These are phyloP conservation scores for Cytidiella melzeri DNA, from an alignment of 768 basidiomycete genomes.

Conservation along the genomic window DNA sequence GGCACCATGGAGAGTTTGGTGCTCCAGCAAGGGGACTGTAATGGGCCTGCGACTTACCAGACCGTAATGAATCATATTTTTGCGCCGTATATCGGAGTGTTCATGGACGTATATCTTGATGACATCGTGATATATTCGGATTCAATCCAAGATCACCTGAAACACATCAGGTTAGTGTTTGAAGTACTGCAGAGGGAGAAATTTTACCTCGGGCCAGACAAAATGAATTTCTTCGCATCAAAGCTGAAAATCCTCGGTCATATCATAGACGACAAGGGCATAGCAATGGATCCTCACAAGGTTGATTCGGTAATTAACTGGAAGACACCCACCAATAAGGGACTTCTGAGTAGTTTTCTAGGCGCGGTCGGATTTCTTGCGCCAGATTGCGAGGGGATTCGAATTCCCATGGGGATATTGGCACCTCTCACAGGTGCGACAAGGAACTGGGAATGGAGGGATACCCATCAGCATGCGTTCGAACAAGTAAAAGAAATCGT, in stretches of 20 bases:
- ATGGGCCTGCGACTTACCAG: no score
- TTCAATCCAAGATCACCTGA: slow-evolving; percentile 21
- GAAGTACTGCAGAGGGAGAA: slow-evolving; percentile 9
- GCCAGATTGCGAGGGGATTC: slow-evolving; percentile 24
- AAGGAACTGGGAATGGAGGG: slow-evolving; percentile 13
- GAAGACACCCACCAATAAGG: no score
- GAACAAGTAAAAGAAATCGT: slow-evolving; percentile 18
- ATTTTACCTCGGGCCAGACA: slow-evolving; percentile 18
- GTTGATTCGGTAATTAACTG: slow-evolving; percentile 30
- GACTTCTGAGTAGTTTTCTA: slow-evolving; percentile 29
- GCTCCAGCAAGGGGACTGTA: slow-evolving; percentile 33
- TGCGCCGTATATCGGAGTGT: slow-evolving; percentile 20
- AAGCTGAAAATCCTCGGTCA: slow-evolving; percentile 25
- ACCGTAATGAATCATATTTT: slow-evolving; percentile 24
- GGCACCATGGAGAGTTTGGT: slow-evolving; percentile 27
- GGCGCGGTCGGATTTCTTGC: slow-evolving; percentile 29
- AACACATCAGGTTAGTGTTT: slow-evolving; percentile 14
- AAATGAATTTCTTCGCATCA: no score
- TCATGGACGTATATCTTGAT: no score
- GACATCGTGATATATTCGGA: slow-evolving; percentile 29
- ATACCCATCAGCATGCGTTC: no score
- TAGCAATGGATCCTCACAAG: slow-evolving; percentile 38
- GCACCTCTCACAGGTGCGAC: slow-evolving; percentile 23
- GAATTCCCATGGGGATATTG: slow-evolving; percentile 35
- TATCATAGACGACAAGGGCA: slow-evolving; percentile 31